Base-by-base conservation (phyloP, 306 rosid species). In the Astragalus membranaceus region DNA sequence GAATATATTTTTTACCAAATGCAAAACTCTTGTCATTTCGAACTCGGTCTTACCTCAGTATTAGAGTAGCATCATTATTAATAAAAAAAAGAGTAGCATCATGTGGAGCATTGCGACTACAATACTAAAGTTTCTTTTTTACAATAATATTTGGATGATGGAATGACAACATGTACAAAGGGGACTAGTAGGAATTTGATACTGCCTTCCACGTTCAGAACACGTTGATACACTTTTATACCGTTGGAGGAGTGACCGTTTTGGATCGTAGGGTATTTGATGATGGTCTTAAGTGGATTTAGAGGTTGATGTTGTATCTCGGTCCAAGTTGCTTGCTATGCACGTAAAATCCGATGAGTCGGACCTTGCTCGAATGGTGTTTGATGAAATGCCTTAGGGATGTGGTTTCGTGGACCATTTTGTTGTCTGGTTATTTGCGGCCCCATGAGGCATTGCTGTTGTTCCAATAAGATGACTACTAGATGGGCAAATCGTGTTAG, bases 351-450 rank as follows among this genome's bases (percentile, higher is more conserved):
- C 82, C 1, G 80, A 86, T 5, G 85, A 87, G 12, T 50, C 85
- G 77, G 89, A 85, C 0, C 14, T 30, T 69, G 89, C 86, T 0
- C 64, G 72, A 5, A 60, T 69, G 48, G 64, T 83, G 43, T 85
- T 85, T 32, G 89, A 85, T 74, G 81, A 67, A 69, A 87, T 87
- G 89, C 92, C 92, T 10, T 81, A 85, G 83, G 72, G 92, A 87
- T 49, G 83, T 87, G 11, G 82, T 87, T 77, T 73, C 86, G 0
- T 85, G 92, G 89, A 85, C 92, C 0, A 55, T 72, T 8, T 81
- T 88, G 85, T 74, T 88, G 20, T 83, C 90, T 0, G 93, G 79
- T n/a, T 83, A 77, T 75, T 76, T 86, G 0, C 72, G 12, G 37
- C 76, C 88, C 0, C 76, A 71, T 14, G 88, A 85, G 35, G 89